Conservation (phyloP, 225 moss, liverwort and hornwort genomes). For the Ulota crispa region DNA sequence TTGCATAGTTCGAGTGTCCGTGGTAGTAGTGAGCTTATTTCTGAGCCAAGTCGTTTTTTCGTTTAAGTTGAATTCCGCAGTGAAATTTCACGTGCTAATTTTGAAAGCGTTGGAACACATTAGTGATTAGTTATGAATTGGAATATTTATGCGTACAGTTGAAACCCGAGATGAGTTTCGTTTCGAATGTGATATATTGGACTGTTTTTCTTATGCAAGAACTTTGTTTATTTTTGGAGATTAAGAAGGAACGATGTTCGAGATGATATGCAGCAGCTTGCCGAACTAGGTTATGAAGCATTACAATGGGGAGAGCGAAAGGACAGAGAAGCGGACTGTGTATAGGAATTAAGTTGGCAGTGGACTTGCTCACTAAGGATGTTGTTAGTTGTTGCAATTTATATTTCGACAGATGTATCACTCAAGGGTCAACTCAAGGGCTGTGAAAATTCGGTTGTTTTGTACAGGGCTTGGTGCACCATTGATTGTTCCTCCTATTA, state of each 20-base stretch:
- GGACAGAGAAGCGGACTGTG: neutral
- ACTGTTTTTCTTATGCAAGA: neutral
- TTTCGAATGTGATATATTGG: neutral
- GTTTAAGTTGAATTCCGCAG: neutral
- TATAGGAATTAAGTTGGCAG: neutral
- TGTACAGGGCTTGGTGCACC: constrained; percentile 60
- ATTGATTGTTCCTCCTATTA: constrained; percentile 75
- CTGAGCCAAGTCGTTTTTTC: neutral
- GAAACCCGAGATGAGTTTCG: neutral
- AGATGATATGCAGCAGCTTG: neutral
- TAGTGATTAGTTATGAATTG: neutral
- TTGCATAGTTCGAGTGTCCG: constrained; percentile 9
- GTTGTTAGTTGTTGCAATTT: neutral
- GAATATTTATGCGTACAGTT: neutral
- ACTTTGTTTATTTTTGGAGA: neutral
- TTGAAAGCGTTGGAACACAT: neutral
- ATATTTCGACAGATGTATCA: neutral
- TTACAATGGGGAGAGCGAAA: neutral
- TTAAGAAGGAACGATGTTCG: neutral
- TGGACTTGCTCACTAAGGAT: neutral
- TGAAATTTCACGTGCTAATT: neutral
- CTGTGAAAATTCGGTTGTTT: neutral
- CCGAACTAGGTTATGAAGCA: neutral
- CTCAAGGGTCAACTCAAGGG: neutral
- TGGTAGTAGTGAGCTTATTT: neutral